phyloP scores from a whole-genome alignment of 1,139 yeast species.

The Taphrina communis region DNA sequence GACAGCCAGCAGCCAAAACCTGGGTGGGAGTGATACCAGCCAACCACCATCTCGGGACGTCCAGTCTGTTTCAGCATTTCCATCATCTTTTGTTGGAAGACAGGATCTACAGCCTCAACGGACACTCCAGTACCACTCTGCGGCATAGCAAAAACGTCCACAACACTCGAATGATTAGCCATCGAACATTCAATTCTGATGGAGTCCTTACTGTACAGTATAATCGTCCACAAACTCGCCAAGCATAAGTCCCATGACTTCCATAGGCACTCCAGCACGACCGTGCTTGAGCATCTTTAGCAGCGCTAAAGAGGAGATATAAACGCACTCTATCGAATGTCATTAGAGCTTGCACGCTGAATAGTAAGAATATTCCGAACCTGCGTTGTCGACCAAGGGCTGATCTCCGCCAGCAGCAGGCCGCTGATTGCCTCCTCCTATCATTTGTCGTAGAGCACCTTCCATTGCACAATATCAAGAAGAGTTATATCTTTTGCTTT shows the following conservation, averaged over 20 bases:
- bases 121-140: conserved; percentile 93
- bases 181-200: background rate
- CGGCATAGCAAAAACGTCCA: conserved; percentile 44
- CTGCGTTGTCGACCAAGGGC: conserved; percentile 38
- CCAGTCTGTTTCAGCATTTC: conserved; percentile 99
- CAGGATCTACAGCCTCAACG: conserved; percentile 99
- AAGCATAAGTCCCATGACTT: conserved; percentile 98
- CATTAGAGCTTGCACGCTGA: background rate
- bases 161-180: conserved; percentile 11
- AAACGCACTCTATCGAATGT: conserved; percentile 48
- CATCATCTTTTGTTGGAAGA: conserved; percentile 99
- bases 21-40: conserved; percentile 99
- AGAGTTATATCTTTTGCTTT: no score
- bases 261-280: conserved; percentile 99
- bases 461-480: conserved; percentile 6
- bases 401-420: conserved; percentile 31
- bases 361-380: background rate
- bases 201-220: conserved; percentile 63
- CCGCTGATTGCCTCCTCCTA: conserved; percentile 14
- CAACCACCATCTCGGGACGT: conserved; percentile 92
- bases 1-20: conserved; percentile 99
- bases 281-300: conserved; percentile 57
- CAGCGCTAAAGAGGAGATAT: conserved; percentile 91
- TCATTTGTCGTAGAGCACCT: conserved; percentile 20
- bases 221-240: conserved; percentile 98